Evolutionary conservation across 1,284 basidiomycete genomes (phyloP).

Genomic region (Puccinia polysora): DNA sequence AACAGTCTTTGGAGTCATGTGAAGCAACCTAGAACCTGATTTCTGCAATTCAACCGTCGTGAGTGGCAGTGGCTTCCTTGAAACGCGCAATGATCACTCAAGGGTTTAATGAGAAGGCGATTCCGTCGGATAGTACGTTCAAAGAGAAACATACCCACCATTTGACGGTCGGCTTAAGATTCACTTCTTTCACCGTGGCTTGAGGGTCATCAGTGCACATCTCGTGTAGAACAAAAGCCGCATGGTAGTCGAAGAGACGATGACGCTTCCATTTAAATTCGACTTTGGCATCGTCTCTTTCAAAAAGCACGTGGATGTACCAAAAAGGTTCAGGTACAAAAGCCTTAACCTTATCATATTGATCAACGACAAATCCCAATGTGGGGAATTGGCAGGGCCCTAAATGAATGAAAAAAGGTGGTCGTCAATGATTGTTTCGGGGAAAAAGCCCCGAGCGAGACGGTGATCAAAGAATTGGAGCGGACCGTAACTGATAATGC

Average conservation of each 20-base stretch:
- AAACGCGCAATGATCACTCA: too few relatives aligned
- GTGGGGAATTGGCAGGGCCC: constrained; percentile 98
- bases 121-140: too few relatives aligned
- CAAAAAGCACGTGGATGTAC: constrained; percentile 74
- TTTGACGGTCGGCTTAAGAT: constrained; percentile 83
- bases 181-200: constrained; percentile 72
- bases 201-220: constrained; percentile 63
- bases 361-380: constrained; percentile 91
- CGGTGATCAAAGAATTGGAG: background rate
- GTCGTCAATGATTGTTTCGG: background rate
- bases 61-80: constrained; percentile 93
- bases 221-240: constrained; percentile 69
- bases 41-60: constrained; percentile 98
- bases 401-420: constrained; percentile 61
- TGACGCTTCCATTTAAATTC: constrained; percentile 78
- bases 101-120: too few relatives aligned
- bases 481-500: constrained; percentile 61
- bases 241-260: constrained; percentile 72
- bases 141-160: constrained; percentile 60
- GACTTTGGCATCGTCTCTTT: constrained; percentile 54
- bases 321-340: constrained; percentile 89
- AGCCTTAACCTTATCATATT: constrained; percentile 83
- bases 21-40: constrained; percentile 84
- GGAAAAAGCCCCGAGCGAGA: background rate
- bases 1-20: constrained; percentile 80